Conservation (phyloP, 164 flowering plant genomes). For the Hamamelis virginiana region DNA sequence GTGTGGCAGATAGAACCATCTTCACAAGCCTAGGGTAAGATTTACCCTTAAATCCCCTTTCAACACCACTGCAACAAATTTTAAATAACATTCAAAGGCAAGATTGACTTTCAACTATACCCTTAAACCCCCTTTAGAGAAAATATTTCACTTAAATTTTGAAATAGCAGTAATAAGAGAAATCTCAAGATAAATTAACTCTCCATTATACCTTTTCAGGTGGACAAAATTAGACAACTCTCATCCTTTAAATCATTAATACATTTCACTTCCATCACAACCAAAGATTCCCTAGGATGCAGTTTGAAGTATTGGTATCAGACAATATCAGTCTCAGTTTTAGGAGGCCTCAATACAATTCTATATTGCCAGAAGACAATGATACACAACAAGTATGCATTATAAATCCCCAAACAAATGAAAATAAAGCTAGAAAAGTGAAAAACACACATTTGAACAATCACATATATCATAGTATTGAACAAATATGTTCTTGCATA, state of each 20-base stretch:
- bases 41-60: slow-evolving; percentile 80
- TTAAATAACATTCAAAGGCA: slow-evolving; percentile 2
- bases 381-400: not conserved
- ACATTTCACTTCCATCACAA: not conserved
- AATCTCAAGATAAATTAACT: not conserved
- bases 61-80: slow-evolving; percentile 64
- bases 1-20: slow-evolving; percentile 87
- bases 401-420: not conserved
- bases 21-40: slow-evolving; percentile 74
- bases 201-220: not conserved
- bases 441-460: too few relatives aligned
- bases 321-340: too few relatives aligned
- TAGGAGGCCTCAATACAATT: too few relatives aligned
- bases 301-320: too few relatives aligned
- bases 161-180: not conserved
- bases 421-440: not conserved
- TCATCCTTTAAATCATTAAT: not conserved
- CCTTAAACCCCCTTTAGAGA: not conserved
- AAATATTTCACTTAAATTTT: not conserved
- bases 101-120: too few relatives aligned
- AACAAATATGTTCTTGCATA: too few relatives aligned
- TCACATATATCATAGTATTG: too few relatives aligned
- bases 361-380: too few relatives aligned
- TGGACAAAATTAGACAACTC: not conserved
- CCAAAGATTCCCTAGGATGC: not conserved